These are phyloP conservation scores for Dactylellina leptospora DNA, from an alignment of 2,329 filamentous ascomycete genomes.

Conservation along the genomic window DNA sequence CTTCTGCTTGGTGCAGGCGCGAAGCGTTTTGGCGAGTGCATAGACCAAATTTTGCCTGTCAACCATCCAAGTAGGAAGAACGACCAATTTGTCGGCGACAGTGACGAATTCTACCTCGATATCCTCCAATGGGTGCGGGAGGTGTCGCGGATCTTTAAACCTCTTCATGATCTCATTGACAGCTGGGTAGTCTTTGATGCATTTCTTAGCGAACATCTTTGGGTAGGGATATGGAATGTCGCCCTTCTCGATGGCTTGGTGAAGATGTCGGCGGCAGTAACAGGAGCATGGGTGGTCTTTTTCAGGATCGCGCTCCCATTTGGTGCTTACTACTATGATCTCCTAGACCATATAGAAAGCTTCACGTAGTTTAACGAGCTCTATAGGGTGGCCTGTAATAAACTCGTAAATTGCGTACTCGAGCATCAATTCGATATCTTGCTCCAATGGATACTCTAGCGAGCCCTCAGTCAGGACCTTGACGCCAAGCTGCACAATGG, in stretches of 20 bases:
- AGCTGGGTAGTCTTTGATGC: constrained; percentile 18
- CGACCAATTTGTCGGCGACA: neutral
- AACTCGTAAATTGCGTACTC: constrained; percentile 31
- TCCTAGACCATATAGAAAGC: constrained; percentile 29
- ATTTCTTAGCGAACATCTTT: constrained; percentile 13
- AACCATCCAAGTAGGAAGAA: constrained; percentile 29
- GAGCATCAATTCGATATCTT: constrained; percentile 16
- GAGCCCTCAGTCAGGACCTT: constrained; percentile 5
- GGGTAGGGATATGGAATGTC: constrained; percentile 8
- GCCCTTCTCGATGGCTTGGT: constrained; percentile 1
- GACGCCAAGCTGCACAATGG: constrained; percentile 1
- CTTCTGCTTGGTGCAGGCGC: constrained; percentile 3
- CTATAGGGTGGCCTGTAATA: constrained; percentile 2
- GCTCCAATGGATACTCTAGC: neutral
- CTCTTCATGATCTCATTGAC: constrained; percentile 7
- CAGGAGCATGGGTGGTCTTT: constrained; percentile 28
- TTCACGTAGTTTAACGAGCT: constrained; percentile 10
- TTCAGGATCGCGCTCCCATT: neutral
- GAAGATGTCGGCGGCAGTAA: constrained; percentile 7
- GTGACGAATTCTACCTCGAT: constrained; percentile 8
- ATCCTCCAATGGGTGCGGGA: constrained; percentile 22
- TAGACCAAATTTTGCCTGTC: constrained; percentile 16
- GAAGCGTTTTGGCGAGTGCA: neutral
- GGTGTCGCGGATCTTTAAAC: neutral
- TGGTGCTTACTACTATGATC: constrained; percentile 11